Conservation (phyloP, 192 early-diverging fungal species). For the Linnemannia zychae region DNA sequence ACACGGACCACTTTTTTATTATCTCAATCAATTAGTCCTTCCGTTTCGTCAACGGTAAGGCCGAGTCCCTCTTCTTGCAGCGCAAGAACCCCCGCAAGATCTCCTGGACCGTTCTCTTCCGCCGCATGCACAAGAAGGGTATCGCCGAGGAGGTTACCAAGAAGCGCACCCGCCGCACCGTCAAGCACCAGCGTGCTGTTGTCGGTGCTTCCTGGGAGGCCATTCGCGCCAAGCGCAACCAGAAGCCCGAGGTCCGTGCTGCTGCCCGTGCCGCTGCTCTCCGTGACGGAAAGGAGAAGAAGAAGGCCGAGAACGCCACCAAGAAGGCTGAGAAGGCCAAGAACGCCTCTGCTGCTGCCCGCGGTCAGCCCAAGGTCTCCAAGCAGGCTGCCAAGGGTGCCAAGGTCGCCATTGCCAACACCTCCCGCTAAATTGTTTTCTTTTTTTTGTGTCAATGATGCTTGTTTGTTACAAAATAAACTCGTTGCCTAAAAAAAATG, state of each 20-base stretch:
- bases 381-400: conserved; percentile 89
- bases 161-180: conserved; percentile 94
- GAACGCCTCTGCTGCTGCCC: conserved; percentile 59
- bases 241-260: conserved; percentile 96
- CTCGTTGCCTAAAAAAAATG: not conserved
- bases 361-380: conserved; percentile 73
- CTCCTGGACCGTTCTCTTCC: conserved; percentile 96
- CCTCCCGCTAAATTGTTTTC: conserved; percentile 78
- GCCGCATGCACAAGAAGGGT: conserved; percentile 99
- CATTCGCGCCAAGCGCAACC: conserved; percentile 97
- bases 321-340: conserved; percentile 91
- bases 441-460: conserved; percentile 11
- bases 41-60: conserved; percentile 98
- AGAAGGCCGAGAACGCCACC: conserved; percentile 89
- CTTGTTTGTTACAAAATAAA: conserved; percentile 39
- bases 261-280: conserved; percentile 90
- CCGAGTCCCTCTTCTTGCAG: conserved; percentile 97
- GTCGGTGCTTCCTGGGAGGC: conserved; percentile 96
- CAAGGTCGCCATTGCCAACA: conserved; percentile 82
- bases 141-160: conserved; percentile 95
- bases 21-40: conserved; percentile 72
- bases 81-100: conserved; percentile 98
- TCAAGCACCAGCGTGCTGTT: conserved; percentile 96
- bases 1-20: not conserved
- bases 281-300: conserved; percentile 91